A percentile compares a stretch with the other conserved stretches of the same genome.
Conservation (phyloP, 257 asterid genomes). For the Solanum chmielewskii region DNA sequence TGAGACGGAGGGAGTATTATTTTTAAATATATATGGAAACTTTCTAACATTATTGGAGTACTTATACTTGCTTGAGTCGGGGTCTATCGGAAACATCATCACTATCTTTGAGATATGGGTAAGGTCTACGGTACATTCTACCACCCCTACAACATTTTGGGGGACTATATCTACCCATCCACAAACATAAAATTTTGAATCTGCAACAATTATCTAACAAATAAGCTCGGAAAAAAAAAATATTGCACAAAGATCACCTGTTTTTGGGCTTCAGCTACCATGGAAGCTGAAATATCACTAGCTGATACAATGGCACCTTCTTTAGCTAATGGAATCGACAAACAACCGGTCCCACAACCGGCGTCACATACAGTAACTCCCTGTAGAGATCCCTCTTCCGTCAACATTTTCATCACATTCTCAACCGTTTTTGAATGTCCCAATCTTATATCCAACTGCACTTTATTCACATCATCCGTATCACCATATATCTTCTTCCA, state of each 20-base stretch:
- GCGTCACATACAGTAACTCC: slow-evolving; percentile 91
- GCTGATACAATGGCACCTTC: slow-evolving; percentile 84
- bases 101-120: not conserved
- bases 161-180: not conserved
- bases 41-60: not conserved
- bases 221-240: not conserved
- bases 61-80: not conserved
- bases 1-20: not conserved
- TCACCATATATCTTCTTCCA: slow-evolving; percentile 90
- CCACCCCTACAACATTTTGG: not conserved
- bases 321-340: slow-evolving; percentile 82
- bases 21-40: not conserved
- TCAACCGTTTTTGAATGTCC: slow-evolving; percentile 88
- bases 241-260: slow-evolving; percentile 21
- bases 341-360: slow-evolving; percentile 84
- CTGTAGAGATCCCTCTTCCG: slow-evolving; percentile 51
- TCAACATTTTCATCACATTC: slow-evolving; percentile 72
- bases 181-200: not conserved
- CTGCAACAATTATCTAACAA: not conserved
- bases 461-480: slow-evolving; percentile 68
- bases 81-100: not conserved
- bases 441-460: slow-evolving; percentile 67
- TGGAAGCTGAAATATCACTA: slow-evolving; percentile 86
- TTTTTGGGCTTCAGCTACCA: slow-evolving; percentile 91
- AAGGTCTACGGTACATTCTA: not conserved